Percentiles rank a stretch among this genome's conserved stretches.
Evolutionary conservation across 2,329 filamentous ascomycete species (phyloP).

Genomic region (Penicillium freii): DNA sequence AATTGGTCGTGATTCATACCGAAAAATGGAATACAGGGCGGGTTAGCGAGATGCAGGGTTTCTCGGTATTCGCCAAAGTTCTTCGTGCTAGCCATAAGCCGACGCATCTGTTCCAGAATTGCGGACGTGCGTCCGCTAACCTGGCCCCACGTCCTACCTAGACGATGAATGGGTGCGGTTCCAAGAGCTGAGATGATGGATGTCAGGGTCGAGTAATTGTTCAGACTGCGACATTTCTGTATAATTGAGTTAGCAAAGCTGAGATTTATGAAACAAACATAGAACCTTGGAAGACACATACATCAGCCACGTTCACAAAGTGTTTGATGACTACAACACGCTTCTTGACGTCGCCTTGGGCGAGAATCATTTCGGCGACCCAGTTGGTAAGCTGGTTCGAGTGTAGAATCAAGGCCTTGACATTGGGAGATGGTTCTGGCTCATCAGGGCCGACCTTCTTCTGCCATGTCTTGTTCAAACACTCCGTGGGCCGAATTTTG

Average conservation of each 20-base stretch:
- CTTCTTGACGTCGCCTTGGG: slow-evolving; percentile 91
- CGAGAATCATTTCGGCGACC: slow-evolving; percentile 98
- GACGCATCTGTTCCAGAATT: slow-evolving; percentile 85
- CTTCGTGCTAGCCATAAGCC: slow-evolving; percentile 93
- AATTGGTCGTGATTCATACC: slow-evolving; percentile 55
- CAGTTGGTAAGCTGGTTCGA: slow-evolving; percentile 99
- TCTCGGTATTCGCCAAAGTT: slow-evolving; percentile 98
- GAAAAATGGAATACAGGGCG: slow-evolving; percentile 97
- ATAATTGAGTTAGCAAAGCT: slow-evolving; percentile 9
- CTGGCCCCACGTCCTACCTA: slow-evolving; percentile 91
- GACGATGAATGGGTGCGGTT: slow-evolving; percentile 89
- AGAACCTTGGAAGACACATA: slow-evolving; percentile 50
- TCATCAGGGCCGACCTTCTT: slow-evolving; percentile 78
- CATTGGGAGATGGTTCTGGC: slow-evolving; percentile 79
- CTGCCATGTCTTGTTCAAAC: slow-evolving; percentile 98
- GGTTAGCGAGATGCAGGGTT: slow-evolving; percentile 85
- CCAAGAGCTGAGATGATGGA: slow-evolving; percentile 95
- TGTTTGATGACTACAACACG: slow-evolving; percentile 97
- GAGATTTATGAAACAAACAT: neutral
- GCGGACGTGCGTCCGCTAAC: slow-evolving; percentile 80
- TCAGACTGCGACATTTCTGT: slow-evolving; percentile 87
- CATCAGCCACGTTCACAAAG: slow-evolving; percentile 93
- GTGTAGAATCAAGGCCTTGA: slow-evolving; percentile 93
- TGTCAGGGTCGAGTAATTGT: slow-evolving; percentile 96
- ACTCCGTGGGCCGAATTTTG: slow-evolving; percentile 94